Evolutionary conservation across 306 rosid species (phyloP).

Genomic region (Casuarina glauca): DNA sequence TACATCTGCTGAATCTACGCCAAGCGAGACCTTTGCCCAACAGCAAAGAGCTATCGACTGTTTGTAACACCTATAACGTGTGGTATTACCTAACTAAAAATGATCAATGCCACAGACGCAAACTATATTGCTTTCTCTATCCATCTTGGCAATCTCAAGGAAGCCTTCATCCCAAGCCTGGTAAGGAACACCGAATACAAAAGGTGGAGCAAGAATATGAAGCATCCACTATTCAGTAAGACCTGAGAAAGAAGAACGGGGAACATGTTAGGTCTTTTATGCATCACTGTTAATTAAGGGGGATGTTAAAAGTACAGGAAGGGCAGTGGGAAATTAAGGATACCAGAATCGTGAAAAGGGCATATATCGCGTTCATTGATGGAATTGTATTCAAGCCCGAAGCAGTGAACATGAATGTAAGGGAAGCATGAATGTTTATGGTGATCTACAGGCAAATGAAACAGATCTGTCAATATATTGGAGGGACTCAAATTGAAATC

Average conservation of each 20-base stretch:
- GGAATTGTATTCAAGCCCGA: constrained; percentile 67
- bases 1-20: background rate
- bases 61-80: background rate
- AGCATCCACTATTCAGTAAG: constrained; percentile 69
- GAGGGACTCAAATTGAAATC: constrained; percentile 1
- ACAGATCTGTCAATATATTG: background rate
- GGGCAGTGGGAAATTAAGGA: background rate
- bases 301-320: background rate
- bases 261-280: constrained; percentile 17
- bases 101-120: background rate
- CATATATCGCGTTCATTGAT: constrained; percentile 71
- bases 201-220: constrained; percentile 82
- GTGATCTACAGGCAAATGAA: constrained; percentile 69
- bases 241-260: constrained; percentile 49
- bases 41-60: background rate
- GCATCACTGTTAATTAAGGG: constrained; percentile 6
- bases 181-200: constrained; percentile 80
- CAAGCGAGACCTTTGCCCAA: background rate
- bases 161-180: constrained; percentile 84
- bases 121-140: constrained; percentile 66
- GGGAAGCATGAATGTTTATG: constrained; percentile 91
- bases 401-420: constrained; percentile 78
- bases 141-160: constrained; percentile 86
- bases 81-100: background rate
- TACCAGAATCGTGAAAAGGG: constrained; percentile 76